Evolutionary conservation across 177 flowering plant genomes (phyloP).

Genomic region (Tripterygium wilfordii): DNA sequence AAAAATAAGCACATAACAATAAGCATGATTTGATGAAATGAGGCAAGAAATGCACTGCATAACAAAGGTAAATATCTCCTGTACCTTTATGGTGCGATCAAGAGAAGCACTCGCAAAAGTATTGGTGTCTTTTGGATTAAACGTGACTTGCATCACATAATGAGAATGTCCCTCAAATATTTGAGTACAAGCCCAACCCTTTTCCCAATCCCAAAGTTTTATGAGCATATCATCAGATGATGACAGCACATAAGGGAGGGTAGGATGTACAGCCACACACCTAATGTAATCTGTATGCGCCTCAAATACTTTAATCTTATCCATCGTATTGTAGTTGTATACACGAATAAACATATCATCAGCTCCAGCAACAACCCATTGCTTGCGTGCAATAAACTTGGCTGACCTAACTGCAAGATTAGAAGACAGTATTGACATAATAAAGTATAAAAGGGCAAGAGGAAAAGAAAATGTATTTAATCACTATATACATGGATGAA

Average conservation of each 20-base stretch:
- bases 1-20: too few species aligned
- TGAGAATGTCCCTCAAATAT: conserved; percentile 97
- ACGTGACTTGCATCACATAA: conserved; percentile 97
- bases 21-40: too few species aligned
- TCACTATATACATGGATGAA: too few species aligned
- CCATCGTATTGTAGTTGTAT: conserved; percentile 98
- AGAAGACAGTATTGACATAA: too few species aligned
- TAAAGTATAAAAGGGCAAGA: too few species aligned
- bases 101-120: conserved; percentile 99
- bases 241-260: conserved; percentile 95
- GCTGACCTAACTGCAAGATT: conserved; percentile 85
- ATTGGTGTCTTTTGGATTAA: conserved; percentile 97
- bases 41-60: too few species aligned
- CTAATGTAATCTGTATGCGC: conserved; percentile 97
- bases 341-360: conserved; percentile 97
- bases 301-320: conserved; percentile 92
- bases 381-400: conserved; percentile 86
- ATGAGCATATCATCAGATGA: conserved; percentile 99
- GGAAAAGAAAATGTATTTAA: too few species aligned
- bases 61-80: conserved; percentile 4
- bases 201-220: conserved; percentile 99
- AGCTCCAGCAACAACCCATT: conserved; percentile 98
- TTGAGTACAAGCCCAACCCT: conserved; percentile 94
- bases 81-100: conserved; percentile 95
- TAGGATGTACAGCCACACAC: conserved; percentile 97